A percentile compares a stretch with the other conserved stretches of the same genome.
Evolutionary conservation across 805 yeast genomes (phyloP).

Genomic region (Yueomyces sinensis): DNA sequence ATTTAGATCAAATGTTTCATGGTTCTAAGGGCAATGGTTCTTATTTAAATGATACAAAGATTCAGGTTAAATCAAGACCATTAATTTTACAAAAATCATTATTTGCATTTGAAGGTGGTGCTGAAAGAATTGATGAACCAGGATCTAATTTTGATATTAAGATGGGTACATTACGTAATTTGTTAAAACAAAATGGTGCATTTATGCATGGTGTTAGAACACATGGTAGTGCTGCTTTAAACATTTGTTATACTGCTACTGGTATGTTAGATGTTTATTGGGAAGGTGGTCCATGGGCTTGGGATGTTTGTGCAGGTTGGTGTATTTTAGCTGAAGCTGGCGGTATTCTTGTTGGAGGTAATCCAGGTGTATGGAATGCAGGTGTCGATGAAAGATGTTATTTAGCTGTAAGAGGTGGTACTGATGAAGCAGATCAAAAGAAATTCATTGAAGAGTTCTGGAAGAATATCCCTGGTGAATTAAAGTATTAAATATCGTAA

Average conservation of each 20-base stretch:
- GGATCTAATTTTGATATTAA: constrained; percentile 39
- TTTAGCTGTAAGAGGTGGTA: constrained; percentile 42
- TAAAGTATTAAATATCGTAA: constrained; percentile 29
- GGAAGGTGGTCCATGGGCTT: constrained; percentile 59
- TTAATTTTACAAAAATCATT: constrained; percentile 38
- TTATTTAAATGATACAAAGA: constrained; percentile 31
- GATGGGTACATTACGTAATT: constrained; percentile 32
- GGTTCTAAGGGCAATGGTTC: constrained; percentile 47
- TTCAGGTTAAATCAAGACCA: constrained; percentile 23
- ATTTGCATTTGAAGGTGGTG: constrained; percentile 48
- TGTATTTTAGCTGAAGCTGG: constrained; percentile 47
- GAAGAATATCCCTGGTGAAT: constrained; percentile 33
- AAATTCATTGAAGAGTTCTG: constrained; percentile 36
- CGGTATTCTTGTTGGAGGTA: constrained; percentile 42
- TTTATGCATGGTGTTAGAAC: constrained; percentile 50
- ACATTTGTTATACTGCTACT: constrained; percentile 42
- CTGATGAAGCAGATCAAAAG: constrained; percentile 28
- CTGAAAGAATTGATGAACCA: constrained; percentile 42
- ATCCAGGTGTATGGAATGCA: constrained; percentile 34
- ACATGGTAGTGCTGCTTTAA: constrained; percentile 54
- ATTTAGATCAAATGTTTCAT: constrained; percentile 36
- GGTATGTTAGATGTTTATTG: constrained; percentile 51
- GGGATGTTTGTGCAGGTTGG: constrained; percentile 67
- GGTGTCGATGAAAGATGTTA: constrained; percentile 40
- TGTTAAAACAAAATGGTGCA: constrained; percentile 38